Evolutionary conservation across 2,329 filamentous ascomycete genomes (phyloP), one percentile per base, ranked within the genome.

Genomic region (Fusarium sp.): DNA sequence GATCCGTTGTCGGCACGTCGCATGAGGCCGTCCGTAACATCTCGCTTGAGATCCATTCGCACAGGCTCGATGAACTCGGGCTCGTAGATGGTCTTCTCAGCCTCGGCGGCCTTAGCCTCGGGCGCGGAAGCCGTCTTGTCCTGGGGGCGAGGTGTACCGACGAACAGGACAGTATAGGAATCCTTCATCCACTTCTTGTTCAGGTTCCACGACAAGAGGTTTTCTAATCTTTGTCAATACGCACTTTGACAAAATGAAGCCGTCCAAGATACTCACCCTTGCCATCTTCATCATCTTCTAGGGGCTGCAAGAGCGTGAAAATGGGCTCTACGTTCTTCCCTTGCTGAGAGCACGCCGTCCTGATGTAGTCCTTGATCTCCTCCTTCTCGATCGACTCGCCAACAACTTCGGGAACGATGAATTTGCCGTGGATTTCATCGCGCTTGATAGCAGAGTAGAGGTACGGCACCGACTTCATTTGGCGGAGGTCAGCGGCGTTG

Each of bases 91-190:
- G 80, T 80, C 63, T 84, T 82, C 69, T 79, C 77, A 2, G 50
- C 31, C 34, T 39, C 23, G 44, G 58, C 44, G 18, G 27, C 58
- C 37, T 62, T 62, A 31, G 7, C 30, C 58, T 62, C 67, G 6
- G 64, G 52, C 27, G 57, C 7, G 51, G 52, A 53, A 27, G 62
- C 43, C 8, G 52, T 13, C 43, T 70, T 68, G 11, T 51, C 50
- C 23, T 52, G 27, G 46, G 63, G 28, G 13, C 64, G 52, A 43
- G 91, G 89, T 0, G 89, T 90, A 8, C 92, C 93, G 48, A 90
- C 87, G 79, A 94, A 94, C 67, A 97, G 83, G 60, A 97, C 86
- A 1, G 93, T 96, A 81, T 93, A 95, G 39, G 85, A 86, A 44
- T 82, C 81, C 34, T 58, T 57, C 68, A 71, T 57, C 59, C 60